Conservation (phyloP, 129 eudicot genomes). For the Helianthus annuus region DNA sequence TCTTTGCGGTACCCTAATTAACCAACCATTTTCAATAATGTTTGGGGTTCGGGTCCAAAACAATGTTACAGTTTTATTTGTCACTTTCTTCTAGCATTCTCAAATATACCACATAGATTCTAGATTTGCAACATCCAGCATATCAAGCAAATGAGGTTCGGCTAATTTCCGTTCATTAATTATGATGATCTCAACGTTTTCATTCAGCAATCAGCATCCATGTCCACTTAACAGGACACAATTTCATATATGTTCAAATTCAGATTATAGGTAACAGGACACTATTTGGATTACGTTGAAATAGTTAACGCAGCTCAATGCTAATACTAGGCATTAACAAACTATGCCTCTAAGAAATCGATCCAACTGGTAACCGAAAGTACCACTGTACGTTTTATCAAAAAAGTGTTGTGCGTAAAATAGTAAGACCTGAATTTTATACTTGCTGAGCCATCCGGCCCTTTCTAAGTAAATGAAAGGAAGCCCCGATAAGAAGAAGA, state of each 20-base stretch:
- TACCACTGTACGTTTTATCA: not conserved
- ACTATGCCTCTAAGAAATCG: not conserved
- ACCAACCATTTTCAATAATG: conserved; percentile 14
- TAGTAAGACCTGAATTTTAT: conserved; percentile 79
- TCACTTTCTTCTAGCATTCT: conserved; percentile 6
- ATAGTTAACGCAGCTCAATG: not conserved
- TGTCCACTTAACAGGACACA: not conserved
- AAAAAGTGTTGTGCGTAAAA: conserved; percentile 4
- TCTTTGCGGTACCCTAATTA: conserved; percentile 1
- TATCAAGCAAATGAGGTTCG: conserved; percentile 4
- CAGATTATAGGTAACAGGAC: conserved; percentile 6
- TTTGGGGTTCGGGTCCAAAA: conserved; percentile 4
- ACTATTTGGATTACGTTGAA: not conserved
- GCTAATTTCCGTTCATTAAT: conserved; percentile 6
- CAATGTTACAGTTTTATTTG: conserved; percentile 5
- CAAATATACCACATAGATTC: not conserved
- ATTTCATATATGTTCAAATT: not conserved
- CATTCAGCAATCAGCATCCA: conserved; percentile 1
- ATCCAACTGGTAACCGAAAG: not conserved
- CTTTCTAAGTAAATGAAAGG: conserved; percentile 87
- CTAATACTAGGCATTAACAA: not conserved
- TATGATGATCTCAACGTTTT: conserved; percentile 17
- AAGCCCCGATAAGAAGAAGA: conserved; percentile 92
- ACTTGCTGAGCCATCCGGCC: conserved; percentile 90
- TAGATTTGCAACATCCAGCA: conserved; percentile 8